These are phyloP conservation scores for Thermoascus crustaceus DNA, from an alignment of 2,329 filamentous ascomycete genomes.

Conservation along the genomic window DNA sequence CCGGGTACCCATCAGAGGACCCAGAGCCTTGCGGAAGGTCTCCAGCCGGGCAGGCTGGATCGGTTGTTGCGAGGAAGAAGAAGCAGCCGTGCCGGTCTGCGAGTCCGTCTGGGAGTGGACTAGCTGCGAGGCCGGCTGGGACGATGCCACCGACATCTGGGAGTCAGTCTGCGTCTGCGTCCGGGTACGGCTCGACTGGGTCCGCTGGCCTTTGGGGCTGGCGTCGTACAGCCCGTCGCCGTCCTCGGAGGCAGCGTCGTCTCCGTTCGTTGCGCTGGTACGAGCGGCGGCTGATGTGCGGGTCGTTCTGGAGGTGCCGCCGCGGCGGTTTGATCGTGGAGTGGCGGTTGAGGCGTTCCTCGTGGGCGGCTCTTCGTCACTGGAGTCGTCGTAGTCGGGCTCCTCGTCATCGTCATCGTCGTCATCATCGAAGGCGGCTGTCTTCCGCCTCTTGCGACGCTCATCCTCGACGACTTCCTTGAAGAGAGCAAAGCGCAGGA, in stretches of 20 bases:
- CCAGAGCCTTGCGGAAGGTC: conserved; percentile 71
- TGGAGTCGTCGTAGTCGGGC: conserved; percentile 28
- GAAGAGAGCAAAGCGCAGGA: conserved; percentile 90
- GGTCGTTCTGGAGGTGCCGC: conserved; percentile 23
- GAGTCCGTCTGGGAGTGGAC: conserved; percentile 46
- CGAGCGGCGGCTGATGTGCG: conserved; percentile 28
- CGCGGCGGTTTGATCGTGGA: conserved; percentile 25
- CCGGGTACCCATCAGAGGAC: conserved; percentile 69
- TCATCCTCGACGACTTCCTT: conserved; percentile 80
- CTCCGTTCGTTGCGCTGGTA: too few species aligned
- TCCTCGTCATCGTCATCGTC: conserved; percentile 49
- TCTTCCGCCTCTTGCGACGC: conserved; percentile 74
- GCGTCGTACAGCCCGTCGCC: conserved; percentile 47
- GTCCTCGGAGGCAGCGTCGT: conserved; percentile 45
- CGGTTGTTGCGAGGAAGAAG: conserved; percentile 31
- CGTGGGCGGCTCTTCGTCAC: conserved; percentile 18
- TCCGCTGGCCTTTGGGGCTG: conserved; percentile 38
- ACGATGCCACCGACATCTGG: conserved; percentile 69
- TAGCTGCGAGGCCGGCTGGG: conserved; percentile 65
- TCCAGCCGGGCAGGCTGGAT: conserved; percentile 53
- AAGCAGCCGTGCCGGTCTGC: conserved; percentile 36
- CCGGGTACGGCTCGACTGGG: conserved; percentile 30
- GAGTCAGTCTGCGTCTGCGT: conserved; percentile 36
- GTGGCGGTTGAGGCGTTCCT: conserved; percentile 21
- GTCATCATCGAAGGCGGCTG: conserved; percentile 56